These are phyloP conservation scores for Daldinia eschscholtzii DNA, from an alignment of 2,329 filamentous ascomycete genomes.

Conservation along the genomic window DNA sequence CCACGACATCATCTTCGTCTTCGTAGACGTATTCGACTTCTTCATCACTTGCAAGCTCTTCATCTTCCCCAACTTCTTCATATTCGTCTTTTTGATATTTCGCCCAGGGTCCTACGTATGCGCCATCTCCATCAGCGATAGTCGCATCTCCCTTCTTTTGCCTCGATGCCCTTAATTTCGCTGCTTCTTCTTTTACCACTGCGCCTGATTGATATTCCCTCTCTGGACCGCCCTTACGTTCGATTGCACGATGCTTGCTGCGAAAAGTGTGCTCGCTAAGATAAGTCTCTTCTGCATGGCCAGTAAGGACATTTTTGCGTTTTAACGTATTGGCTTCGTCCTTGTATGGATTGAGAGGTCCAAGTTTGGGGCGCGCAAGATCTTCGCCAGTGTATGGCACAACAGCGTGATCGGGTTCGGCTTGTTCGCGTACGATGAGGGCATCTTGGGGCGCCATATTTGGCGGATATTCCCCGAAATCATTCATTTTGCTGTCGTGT, in stretches of 20 bases:
- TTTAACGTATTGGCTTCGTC: slow-evolving; percentile 72
- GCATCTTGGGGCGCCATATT: slow-evolving; percentile 75
- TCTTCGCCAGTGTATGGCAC: slow-evolving; percentile 79
- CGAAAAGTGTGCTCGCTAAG: slow-evolving; percentile 93
- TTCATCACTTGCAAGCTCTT: slow-evolving; percentile 81
- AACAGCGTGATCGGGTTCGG: slow-evolving; percentile 70
- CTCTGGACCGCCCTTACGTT: slow-evolving; percentile 72
- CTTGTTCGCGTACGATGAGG: slow-evolving; percentile 69
- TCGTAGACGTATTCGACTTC: slow-evolving; percentile 84
- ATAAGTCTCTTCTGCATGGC: slow-evolving; percentile 86
- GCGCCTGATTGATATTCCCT: slow-evolving; percentile 67
- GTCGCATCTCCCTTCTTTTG: slow-evolving; percentile 88
- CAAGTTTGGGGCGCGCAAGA: slow-evolving; percentile 73
- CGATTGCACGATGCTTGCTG: slow-evolving; percentile 85
- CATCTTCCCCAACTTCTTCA: slow-evolving; percentile 79
- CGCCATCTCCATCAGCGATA: slow-evolving; percentile 85
- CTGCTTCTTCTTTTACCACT: slow-evolving; percentile 77
- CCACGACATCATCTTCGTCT: slow-evolving; percentile 75
- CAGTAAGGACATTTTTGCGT: slow-evolving; percentile 86
- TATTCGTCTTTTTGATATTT: slow-evolving; percentile 80
- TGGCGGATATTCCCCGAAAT: slow-evolving; percentile 73
- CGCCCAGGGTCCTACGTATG: slow-evolving; percentile 97
- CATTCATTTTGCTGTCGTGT: slow-evolving; percentile 62
- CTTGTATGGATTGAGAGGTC: slow-evolving; percentile 82
- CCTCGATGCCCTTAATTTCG: slow-evolving; percentile 76